Evolutionary conservation across 169 alveolate species (phyloP).

Genomic region (Theileria equi): DNA sequence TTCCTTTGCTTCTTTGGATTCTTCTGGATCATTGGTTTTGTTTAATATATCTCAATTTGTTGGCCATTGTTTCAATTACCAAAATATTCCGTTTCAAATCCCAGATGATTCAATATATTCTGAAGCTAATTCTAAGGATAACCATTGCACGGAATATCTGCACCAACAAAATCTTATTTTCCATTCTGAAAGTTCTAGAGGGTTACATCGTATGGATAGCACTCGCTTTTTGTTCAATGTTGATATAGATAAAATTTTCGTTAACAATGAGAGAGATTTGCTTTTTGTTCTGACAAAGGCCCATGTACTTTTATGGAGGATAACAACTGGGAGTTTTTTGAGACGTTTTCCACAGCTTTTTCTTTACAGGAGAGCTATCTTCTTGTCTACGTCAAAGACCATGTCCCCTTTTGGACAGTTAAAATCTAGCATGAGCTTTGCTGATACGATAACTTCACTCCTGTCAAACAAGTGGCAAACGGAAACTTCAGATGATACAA

Average conservation of each 20-base stretch:
- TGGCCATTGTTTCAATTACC: no score
- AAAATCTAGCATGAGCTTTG: background rate
- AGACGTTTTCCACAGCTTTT: constrained; percentile 29
- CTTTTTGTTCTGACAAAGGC: constrained; percentile 35
- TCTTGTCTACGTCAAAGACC: constrained; percentile 3
- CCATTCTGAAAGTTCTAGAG: constrained; percentile 21
- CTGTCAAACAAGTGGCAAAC: constrained; percentile 10
- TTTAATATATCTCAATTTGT: constrained; percentile 3
- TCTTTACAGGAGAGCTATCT: constrained; percentile 43
- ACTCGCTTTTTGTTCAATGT: background rate
- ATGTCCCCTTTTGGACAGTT: background rate
- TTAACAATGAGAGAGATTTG: constrained; percentile 37
- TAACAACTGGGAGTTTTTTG: constrained; percentile 27
- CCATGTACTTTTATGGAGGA: constrained; percentile 44
- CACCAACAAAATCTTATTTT: no score
- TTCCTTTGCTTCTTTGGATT: constrained; percentile 31
- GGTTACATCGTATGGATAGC: constrained; percentile 35
- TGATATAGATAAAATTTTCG: constrained; percentile 27
- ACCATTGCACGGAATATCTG: no score
- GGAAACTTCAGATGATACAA: background rate
- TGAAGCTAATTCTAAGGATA: background rate
- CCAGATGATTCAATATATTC: background rate
- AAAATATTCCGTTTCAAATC: no score
- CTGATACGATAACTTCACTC: constrained; percentile 27
- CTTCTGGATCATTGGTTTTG: constrained; percentile 29